Conservation (phyloP, 1,284 basidiomycete genomes). For the Moesziomyces antarcticus region DNA sequence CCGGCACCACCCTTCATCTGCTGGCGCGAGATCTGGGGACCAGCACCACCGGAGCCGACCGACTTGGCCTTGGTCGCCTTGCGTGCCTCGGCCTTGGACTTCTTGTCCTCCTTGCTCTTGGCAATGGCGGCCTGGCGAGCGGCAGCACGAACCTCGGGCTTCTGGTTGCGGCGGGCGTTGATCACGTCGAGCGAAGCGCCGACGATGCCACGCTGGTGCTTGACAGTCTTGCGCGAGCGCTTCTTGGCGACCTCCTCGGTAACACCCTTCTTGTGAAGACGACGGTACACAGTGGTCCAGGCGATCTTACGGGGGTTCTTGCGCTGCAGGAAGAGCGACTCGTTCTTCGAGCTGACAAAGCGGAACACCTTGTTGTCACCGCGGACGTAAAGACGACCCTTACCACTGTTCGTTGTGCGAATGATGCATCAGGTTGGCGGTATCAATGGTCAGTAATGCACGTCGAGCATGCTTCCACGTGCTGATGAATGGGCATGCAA, state of each 20-base stretch:
- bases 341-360: conserved; percentile 72
- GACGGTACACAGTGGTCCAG: conserved; percentile 96
- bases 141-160: conserved; percentile 83
- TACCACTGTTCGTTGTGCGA: conserved; percentile 47
- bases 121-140: conserved; percentile 88
- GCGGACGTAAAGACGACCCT: conserved; percentile 67
- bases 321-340: conserved; percentile 98
- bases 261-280: conserved; percentile 99
- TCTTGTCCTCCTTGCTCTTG: conserved; percentile 91
- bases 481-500: not conserved
- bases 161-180: conserved; percentile 80
- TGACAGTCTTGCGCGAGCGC: conserved; percentile 94
- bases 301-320: conserved; percentile 99
- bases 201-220: conserved; percentile 97
- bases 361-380: conserved; percentile 69
- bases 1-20: conserved; percentile 84
- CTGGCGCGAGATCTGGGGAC: conserved; percentile 92
- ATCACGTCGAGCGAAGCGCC: conserved; percentile 93
- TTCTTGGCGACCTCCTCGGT: conserved; percentile 99
- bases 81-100: conserved; percentile 70
- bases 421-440: no score
- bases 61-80: conserved; percentile 73
- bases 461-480: no score
- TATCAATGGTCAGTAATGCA: no score
- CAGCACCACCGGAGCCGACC: conserved; percentile 67